Percentiles rank a stretch among this genome's conserved stretches.
Evolutionary conservation across 1,284 basidiomycete species (phyloP).

Genomic region (Ustilago loliicola): DNA sequence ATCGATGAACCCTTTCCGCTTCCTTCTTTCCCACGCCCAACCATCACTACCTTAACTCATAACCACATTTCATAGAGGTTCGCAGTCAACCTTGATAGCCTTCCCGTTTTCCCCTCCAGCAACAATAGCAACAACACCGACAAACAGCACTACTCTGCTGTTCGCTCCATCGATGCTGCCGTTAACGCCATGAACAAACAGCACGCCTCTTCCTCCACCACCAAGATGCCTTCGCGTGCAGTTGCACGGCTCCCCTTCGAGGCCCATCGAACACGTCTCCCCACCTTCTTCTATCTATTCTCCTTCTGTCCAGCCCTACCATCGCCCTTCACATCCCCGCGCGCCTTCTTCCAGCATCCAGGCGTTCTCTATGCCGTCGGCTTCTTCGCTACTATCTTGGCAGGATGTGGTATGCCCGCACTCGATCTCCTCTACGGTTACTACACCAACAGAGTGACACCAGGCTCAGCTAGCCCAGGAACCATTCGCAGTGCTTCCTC

Average conservation of each 20-base stretch:
- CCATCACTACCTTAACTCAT: not conserved
- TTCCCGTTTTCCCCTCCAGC: not conserved
- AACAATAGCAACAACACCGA: not conserved
- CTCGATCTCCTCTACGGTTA: slow-evolving; percentile 67
- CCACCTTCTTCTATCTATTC: slow-evolving; percentile 60
- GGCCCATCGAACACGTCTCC: slow-evolving; percentile 36
- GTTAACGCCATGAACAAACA: slow-evolving; percentile 4
- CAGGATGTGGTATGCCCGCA: slow-evolving; percentile 55
- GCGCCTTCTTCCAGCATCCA: slow-evolving; percentile 57
- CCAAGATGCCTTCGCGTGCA: slow-evolving; percentile 19
- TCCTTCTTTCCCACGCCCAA: not conserved
- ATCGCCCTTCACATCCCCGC: slow-evolving; percentile 34
- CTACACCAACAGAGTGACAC: slow-evolving; percentile 63
- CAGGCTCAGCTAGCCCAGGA: slow-evolving; percentile 24
- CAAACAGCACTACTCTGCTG: slow-evolving; percentile 8
- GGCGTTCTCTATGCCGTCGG: slow-evolving; percentile 59
- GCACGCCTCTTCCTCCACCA: not conserved
- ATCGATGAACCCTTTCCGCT: not conserved
- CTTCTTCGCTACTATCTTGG: slow-evolving; percentile 49
- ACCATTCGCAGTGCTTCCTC: slow-evolving; percentile 50
- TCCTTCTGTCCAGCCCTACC: slow-evolving; percentile 56
- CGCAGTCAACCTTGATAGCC: slow-evolving; percentile 2
- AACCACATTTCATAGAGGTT: not conserved
- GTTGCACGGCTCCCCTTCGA: slow-evolving; percentile 39
- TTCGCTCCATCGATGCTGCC: slow-evolving; percentile 12